These are phyloP conservation scores for Avena insularis DNA, from an alignment of 176 grass and related monocot genomes.

Conservation along the genomic window DNA sequence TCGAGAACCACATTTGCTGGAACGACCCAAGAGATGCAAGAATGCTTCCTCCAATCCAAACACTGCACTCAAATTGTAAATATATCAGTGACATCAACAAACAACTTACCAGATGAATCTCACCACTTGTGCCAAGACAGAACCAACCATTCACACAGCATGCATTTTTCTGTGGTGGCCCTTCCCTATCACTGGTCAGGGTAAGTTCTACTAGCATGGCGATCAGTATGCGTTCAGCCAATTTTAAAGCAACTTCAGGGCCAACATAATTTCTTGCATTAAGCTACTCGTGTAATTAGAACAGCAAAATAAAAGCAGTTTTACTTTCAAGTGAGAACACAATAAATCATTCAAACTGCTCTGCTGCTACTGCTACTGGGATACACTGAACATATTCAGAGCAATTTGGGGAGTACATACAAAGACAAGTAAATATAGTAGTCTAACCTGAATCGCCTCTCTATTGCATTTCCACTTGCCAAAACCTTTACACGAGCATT, in stretches of 20 bases:
- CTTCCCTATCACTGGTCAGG: not conserved
- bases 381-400: not conserved
- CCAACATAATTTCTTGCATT: not conserved
- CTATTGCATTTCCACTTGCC: slow-evolving; percentile 90
- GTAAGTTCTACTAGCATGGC: not conserved
- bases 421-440: slow-evolving; percentile 17
- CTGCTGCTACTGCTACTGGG: not conserved
- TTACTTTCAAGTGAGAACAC: not conserved
- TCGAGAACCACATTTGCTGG: slow-evolving; percentile 99
- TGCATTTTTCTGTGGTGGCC: not conserved
- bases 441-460: slow-evolving; percentile 91
- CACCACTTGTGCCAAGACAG: no score
- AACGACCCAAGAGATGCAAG: slow-evolving; percentile 98
- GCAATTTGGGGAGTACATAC: not conserved
- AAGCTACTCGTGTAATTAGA: not conserved
- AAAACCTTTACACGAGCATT: slow-evolving; percentile 95
- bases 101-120: slow-evolving; percentile 18
- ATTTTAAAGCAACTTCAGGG: not conserved
- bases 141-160: not conserved
- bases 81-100: slow-evolving; percentile 21
- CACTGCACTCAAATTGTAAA: slow-evolving; percentile 53
- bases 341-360: slow-evolving; percentile 19
- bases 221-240: not conserved
- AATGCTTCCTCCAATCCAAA: slow-evolving; percentile 99
- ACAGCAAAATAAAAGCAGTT: not conserved